phyloP scores from a whole-genome alignment of 495 filamentous ascomycete genomes.

The Thozetella sp. region DNA sequence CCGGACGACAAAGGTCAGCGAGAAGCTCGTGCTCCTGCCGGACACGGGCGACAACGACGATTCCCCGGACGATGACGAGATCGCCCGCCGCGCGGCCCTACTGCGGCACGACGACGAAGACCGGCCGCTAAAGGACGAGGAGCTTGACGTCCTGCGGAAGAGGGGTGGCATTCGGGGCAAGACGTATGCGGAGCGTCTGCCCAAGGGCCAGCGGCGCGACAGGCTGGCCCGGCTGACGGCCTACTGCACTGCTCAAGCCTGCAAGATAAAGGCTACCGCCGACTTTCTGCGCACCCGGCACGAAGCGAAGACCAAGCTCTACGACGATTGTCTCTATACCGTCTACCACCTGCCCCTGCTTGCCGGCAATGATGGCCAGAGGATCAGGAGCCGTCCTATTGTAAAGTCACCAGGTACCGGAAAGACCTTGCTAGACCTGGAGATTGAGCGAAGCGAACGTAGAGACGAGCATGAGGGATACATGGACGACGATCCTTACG shows the following conservation, averaged over 20 bases:
- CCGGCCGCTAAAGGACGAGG: constrained; percentile 78
- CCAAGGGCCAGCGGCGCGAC: constrained; percentile 84
- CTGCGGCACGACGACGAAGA: constrained; percentile 58
- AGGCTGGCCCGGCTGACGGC: constrained; percentile 90
- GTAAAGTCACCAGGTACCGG: constrained; percentile 87
- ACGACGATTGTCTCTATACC: constrained; percentile 96
- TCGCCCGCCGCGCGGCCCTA: constrained; percentile 28
- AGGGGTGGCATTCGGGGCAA: constrained; percentile 73
- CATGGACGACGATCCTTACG: constrained; percentile 40
- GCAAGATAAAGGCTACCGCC: constrained; percentile 81
- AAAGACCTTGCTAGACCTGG: constrained; percentile 89
- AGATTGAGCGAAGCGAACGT: constrained; percentile 92
- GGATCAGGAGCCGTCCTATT: constrained; percentile 85
- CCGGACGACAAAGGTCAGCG: constrained; percentile 87
- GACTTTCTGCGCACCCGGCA: constrained; percentile 88
- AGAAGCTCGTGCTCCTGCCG: constrained; percentile 94
- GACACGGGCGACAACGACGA: constrained; percentile 70
- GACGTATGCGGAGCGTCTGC: constrained; percentile 92
- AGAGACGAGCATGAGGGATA: constrained; percentile 91
- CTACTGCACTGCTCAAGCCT: constrained; percentile 94
- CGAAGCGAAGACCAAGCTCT: constrained; percentile 95
- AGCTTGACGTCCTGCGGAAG: constrained; percentile 65
- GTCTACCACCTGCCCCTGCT: constrained; percentile 93
- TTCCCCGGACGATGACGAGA: constrained; percentile 50
- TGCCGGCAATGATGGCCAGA: constrained; percentile 81